Evolutionary conservation across 2,329 filamentous ascomycete genomes (phyloP).

Genomic region (Aspergillus latus): DNA sequence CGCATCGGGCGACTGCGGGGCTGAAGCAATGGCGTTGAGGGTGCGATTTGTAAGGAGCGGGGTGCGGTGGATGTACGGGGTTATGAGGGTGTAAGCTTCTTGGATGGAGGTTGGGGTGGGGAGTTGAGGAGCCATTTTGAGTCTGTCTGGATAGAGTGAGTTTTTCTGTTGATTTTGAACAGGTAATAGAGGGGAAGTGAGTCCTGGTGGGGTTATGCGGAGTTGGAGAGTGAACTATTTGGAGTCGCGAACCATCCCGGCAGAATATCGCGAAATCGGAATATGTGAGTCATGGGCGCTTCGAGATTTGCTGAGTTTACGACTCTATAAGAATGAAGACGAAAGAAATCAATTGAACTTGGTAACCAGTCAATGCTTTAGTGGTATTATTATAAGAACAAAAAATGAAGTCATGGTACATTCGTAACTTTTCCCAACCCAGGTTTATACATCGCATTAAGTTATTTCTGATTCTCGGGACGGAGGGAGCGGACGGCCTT

Average conservation of each 20-base stretch:
- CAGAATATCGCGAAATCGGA: background rate
- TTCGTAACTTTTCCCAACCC: slow-evolving; percentile 36
- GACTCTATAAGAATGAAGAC: background rate
- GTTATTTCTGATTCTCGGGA: slow-evolving; percentile 81
- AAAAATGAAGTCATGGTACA: slow-evolving; percentile 35
- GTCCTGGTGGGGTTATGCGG: background rate
- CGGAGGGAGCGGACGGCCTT: slow-evolving; percentile 91
- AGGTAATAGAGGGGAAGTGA: background rate
- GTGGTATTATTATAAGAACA: slow-evolving; percentile 19
- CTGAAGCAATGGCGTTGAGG: slow-evolving; percentile 72
- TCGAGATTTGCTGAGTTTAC: background rate
- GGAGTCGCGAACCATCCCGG: slow-evolving; percentile 2
- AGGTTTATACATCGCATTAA: slow-evolving; percentile 26
- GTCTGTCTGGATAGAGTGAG: background rate
- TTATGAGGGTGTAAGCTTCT: slow-evolving; percentile 70
- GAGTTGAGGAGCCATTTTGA: slow-evolving; percentile 48
- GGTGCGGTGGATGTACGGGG: slow-evolving; percentile 75
- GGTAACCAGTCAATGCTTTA: slow-evolving; percentile 5
- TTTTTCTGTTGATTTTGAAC: background rate
- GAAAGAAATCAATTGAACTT: background rate
- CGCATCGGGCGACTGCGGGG: slow-evolving; percentile 57
- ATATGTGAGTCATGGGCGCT: background rate
- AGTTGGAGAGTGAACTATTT: background rate
- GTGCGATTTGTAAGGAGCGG: slow-evolving; percentile 79
- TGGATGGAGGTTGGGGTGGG: slow-evolving; percentile 72